Evolutionary conservation across 2,329 filamentous ascomycete genomes (phyloP).

Genomic region (Plectosphaerella cucumerina): DNA sequence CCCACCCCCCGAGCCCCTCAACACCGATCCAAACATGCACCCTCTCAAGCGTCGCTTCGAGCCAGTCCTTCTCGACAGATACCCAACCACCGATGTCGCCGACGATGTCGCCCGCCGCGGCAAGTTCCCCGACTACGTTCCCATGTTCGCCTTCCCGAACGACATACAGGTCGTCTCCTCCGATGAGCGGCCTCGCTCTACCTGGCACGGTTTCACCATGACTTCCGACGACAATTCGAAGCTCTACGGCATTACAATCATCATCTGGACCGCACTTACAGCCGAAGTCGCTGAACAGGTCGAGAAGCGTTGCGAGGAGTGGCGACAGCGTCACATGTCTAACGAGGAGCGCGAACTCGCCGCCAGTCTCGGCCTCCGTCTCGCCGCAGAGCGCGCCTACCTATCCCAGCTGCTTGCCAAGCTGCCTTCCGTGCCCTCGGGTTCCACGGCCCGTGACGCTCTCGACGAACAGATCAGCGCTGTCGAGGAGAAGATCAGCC

Average conservation of each 20-base stretch:
- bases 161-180: conserved; percentile 96
- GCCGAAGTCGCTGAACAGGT: conserved; percentile 77
- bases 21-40: conserved; percentile 89
- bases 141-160: conserved; percentile 99
- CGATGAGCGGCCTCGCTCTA: conserved; percentile 89
- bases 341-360: conserved; percentile 88
- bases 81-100: conserved; percentile 76
- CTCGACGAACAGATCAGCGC: conserved; percentile 93
- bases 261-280: conserved; percentile 87
- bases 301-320: conserved; percentile 77
- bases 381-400: conserved; percentile 84
- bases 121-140: conserved; percentile 92
- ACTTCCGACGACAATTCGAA: conserved; percentile 89
- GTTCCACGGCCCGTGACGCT: conserved; percentile 73
- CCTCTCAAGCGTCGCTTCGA: conserved; percentile 91
- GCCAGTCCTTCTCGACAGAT: conserved; percentile 91
- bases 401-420: conserved; percentile 82
- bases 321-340: conserved; percentile 83
- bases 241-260: conserved; percentile 86
- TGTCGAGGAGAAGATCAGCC: conserved; percentile 92
- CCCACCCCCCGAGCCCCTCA: conserved; percentile 84
- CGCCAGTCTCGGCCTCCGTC: conserved; percentile 80
- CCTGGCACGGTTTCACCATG: conserved; percentile 99
- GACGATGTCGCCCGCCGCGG: conserved; percentile 79
- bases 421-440: conserved; percentile 75